A percentile compares a stretch with the other conserved stretches of the same genome.
Conservation (phyloP, 2,329 filamentous ascomycete species). For the Hypoxylon sp. region DNA sequence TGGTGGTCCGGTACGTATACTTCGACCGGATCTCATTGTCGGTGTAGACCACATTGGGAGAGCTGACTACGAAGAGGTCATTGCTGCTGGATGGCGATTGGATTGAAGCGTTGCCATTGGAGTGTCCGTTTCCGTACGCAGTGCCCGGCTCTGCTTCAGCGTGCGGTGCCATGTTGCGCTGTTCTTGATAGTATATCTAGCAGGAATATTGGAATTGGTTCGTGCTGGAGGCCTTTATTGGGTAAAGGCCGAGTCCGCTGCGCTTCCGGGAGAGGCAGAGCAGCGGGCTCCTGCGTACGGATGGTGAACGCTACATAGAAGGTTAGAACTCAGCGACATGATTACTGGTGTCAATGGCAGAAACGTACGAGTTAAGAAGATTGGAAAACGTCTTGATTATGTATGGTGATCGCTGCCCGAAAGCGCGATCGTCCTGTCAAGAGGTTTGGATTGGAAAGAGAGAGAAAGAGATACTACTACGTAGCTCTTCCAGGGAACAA, state of each 20-base stretch:
- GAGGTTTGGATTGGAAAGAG: constrained; percentile 13
- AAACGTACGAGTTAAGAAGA: constrained; percentile 91
- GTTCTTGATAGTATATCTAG: constrained; percentile 32
- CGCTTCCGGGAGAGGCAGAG: constrained; percentile 87
- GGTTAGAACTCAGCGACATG: constrained; percentile 35
- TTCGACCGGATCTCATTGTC: constrained; percentile 90
- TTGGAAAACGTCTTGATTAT: constrained; percentile 98
- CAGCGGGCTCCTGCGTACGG: constrained; percentile 97
- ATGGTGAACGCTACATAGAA: constrained; percentile 81
- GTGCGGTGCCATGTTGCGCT: constrained; percentile 88
- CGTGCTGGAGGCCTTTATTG: constrained; percentile 63
- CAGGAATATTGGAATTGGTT: constrained; percentile 49
- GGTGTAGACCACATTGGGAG: constrained; percentile 93
- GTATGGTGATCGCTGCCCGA: constrained; percentile 70
- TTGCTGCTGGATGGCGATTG: constrained; percentile 60
- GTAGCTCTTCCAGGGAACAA: constrained; percentile 12
- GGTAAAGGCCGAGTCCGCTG: constrained; percentile 76
- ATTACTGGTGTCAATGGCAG: constrained; percentile 29
- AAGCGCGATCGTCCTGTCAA: constrained; percentile 66
- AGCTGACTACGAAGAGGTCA: constrained; percentile 87
- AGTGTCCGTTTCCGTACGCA: constrained; percentile 72
- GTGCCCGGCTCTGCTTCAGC: constrained; percentile 73
- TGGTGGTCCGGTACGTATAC: constrained; percentile 97
- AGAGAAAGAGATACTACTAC: constrained; percentile 15
- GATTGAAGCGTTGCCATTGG: constrained; percentile 54